Percentiles rank a stretch among this genome's conserved stretches.
These are phyloP conservation scores for Hypoxylon subgilvum DNA, from an alignment of 495 filamentous ascomycete genomes.

Conservation along the genomic window DNA sequence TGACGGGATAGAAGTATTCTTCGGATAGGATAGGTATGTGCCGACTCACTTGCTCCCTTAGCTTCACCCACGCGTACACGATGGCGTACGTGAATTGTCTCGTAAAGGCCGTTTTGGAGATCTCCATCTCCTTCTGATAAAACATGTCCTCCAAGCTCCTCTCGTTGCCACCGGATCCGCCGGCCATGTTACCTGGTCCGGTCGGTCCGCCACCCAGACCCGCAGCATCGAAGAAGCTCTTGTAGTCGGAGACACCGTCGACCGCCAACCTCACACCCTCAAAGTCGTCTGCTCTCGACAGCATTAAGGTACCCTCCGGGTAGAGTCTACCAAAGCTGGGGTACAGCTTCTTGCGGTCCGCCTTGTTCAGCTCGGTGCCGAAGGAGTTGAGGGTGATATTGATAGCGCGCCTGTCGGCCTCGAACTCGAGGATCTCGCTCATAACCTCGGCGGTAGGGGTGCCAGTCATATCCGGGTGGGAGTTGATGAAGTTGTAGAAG, in stretches of 20 bases:
- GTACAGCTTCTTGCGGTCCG: constrained; percentile 94
- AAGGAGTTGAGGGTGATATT: constrained; percentile 99
- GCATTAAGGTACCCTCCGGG: constrained; percentile 92
- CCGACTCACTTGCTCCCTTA: constrained; percentile 87
- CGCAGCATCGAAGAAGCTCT: constrained; percentile 90
- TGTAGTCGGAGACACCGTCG: constrained; percentile 89
- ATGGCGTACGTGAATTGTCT: constrained; percentile 94
- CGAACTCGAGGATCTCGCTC: constrained; percentile 92
- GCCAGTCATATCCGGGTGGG: constrained; percentile 79
- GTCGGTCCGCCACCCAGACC: constrained; percentile 77
- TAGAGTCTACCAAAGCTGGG: constrained; percentile 88
- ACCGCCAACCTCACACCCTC: constrained; percentile 92
- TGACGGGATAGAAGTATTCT: too few species aligned
- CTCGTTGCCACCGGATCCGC: constrained; percentile 74
- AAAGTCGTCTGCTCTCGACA: constrained; percentile 92
- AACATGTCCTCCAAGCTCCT: constrained; percentile 97
- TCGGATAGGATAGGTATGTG: background rate
- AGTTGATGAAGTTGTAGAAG: constrained; percentile 90
- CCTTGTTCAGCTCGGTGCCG: constrained; percentile 93
- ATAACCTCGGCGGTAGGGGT: constrained; percentile 93
- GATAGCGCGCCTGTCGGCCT: constrained; percentile 94
- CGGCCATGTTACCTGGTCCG: constrained; percentile 81
- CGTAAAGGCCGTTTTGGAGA: constrained; percentile 92
- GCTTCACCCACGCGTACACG: constrained; percentile 97
- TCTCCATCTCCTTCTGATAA: constrained; percentile 99